Conservation (phyloP, 1,139 yeast genomes). For the Ogataea hybrid region DNA sequence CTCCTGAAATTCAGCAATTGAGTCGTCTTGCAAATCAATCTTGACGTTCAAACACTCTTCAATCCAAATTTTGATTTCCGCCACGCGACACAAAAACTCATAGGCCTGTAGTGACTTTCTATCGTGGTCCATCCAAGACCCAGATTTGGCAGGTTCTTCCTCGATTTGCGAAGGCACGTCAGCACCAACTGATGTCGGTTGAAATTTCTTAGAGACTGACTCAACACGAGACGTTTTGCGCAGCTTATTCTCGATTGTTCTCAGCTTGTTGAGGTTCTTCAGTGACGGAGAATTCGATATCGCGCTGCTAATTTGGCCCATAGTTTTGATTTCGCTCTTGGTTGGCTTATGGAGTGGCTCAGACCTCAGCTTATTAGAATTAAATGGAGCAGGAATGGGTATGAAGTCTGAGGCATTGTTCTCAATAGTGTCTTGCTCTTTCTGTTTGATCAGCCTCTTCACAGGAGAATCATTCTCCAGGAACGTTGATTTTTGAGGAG, state of each 20-base stretch:
- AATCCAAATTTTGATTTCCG: slow-evolving; percentile 80
- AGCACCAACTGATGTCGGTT: slow-evolving; percentile 20
- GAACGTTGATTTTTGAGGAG: slow-evolving; percentile 11
- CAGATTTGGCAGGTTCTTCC: slow-evolving; percentile 3
- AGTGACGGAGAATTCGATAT: slow-evolving; percentile 34
- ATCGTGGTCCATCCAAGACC: slow-evolving; percentile 29
- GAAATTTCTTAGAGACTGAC: slow-evolving; percentile 14
- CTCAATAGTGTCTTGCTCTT: slow-evolving; percentile 29
- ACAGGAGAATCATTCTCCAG: slow-evolving; percentile 25
- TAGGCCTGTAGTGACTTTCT: slow-evolving; percentile 38
- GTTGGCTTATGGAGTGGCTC: slow-evolving; percentile 14
- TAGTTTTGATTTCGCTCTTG: slow-evolving; percentile 27
- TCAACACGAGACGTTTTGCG: slow-evolving; percentile 12
- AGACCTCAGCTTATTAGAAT: neutral
- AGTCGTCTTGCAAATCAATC: slow-evolving; percentile 53
- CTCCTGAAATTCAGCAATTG: slow-evolving; percentile 48
- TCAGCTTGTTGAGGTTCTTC: slow-evolving; percentile 32
- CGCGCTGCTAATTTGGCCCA: slow-evolving; percentile 31
- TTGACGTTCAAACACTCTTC: slow-evolving; percentile 53
- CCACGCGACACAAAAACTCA: slow-evolving; percentile 85
- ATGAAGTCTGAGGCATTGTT: slow-evolving; percentile 25
- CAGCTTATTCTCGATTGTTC: slow-evolving; percentile 28
- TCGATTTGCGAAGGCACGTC: slow-evolving; percentile 14
- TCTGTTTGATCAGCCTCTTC: slow-evolving; percentile 30
- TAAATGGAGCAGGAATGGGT: slow-evolving; percentile 24